Conservation (phyloP, 768 basidiomycete genomes). For the Favolaschia claudopus region DNA sequence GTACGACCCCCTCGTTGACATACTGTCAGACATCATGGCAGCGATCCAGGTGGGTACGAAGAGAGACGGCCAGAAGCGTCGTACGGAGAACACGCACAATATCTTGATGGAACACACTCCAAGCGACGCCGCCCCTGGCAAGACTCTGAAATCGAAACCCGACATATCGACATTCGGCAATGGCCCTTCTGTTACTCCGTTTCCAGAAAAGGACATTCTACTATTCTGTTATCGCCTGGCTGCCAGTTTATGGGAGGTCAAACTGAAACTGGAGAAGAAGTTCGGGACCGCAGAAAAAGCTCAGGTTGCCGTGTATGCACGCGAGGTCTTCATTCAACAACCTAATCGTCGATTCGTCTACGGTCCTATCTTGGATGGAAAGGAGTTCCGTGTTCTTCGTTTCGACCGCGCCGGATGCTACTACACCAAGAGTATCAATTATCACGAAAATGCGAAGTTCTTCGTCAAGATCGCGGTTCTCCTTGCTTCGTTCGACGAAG, state of each 20-base stretch:
- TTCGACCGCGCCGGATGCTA: slow-evolving; percentile 32
- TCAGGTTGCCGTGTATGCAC: slow-evolving; percentile 27
- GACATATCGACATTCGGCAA: slow-evolving; percentile 13
- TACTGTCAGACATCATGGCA: background rate
- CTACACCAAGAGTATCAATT: slow-evolving; percentile 19
- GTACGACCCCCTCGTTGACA: background rate
- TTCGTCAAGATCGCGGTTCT: slow-evolving; percentile 32
- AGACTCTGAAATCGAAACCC: background rate
- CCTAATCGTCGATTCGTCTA: slow-evolving; percentile 30
- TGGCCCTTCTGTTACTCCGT: slow-evolving; percentile 4
- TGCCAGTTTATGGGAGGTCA: slow-evolving; percentile 17
- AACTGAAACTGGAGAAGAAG: background rate
- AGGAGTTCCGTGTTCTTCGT: slow-evolving; percentile 9
- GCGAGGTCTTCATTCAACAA: slow-evolving; percentile 29
- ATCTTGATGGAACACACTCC: too few species aligned
- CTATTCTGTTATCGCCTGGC: background rate
- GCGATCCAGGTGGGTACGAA: background rate
- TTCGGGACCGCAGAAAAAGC: background rate
- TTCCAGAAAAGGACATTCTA: background rate
- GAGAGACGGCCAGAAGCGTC: too few species aligned
- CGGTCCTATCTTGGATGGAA: slow-evolving; percentile 22
- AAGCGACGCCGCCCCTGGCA: too few species aligned
- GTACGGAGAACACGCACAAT: too few species aligned
- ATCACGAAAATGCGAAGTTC: slow-evolving; percentile 19
- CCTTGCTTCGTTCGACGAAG: slow-evolving; percentile 23